phyloP scores from a whole-genome alignment of 108 stramenopile genomes.

The Cafeteria roenbergensis region DNA sequence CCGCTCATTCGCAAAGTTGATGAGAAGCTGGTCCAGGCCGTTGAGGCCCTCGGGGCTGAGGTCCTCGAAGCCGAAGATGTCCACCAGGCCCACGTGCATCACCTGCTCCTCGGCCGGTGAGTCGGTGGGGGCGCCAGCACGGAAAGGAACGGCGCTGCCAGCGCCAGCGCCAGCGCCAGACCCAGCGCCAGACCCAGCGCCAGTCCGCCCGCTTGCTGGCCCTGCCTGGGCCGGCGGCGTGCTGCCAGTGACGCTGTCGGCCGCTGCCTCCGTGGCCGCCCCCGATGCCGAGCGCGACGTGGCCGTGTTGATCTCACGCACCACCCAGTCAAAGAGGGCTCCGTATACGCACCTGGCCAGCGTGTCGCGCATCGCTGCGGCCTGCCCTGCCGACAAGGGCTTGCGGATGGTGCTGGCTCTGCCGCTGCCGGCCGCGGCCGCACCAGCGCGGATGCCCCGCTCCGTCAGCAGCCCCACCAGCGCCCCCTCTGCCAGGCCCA shows the following conservation, averaged over 20 bases:
- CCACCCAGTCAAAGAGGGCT: constrained; percentile 70
- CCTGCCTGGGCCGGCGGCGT: neutral
- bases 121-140: neutral
- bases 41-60: constrained; percentile 41
- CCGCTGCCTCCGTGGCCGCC: neutral
- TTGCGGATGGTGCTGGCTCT: constrained; percentile 63
- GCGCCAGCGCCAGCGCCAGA: too few species aligned
- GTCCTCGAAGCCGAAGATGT: constrained; percentile 55
- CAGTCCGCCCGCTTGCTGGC: neutral
- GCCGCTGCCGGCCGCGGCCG: too few species aligned
- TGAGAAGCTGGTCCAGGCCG: constrained; percentile 42
- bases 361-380: constrained; percentile 74
- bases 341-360: constrained; percentile 84
- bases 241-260: too few species aligned
- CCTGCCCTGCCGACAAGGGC: constrained; percentile 57
- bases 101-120: neutral
- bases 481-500: constrained; percentile 62
- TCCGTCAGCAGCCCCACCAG: constrained; percentile 60
- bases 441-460: constrained; percentile 59
- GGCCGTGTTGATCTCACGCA: constrained; percentile 66
- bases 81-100: constrained; percentile 33
- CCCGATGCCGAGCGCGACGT: constrained; percentile 36
- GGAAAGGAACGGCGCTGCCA: too few species aligned
- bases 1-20: constrained; percentile 45
- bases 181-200: neutral